Evolutionary conservation across 2,329 filamentous ascomycete species (phyloP).

Genomic region (Aspergillus aculeatus): DNA sequence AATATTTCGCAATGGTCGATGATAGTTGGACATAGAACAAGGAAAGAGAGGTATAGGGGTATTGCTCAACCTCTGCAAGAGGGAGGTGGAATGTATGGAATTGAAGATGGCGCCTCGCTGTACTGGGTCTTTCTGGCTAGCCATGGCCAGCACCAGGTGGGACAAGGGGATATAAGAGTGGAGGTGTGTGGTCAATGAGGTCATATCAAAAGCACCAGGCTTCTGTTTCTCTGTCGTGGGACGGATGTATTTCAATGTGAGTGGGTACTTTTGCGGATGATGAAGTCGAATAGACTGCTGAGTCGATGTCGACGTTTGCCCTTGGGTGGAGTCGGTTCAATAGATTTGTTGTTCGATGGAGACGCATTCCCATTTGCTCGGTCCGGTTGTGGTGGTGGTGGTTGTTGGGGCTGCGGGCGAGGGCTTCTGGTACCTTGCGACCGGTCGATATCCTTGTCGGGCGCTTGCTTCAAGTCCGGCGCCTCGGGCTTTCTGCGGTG

Average conservation of each 20-base stretch:
- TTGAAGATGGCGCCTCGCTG: not conserved
- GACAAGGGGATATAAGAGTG: not conserved
- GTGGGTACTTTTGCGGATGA: constrained; percentile 25
- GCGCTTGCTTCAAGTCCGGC: not conserved
- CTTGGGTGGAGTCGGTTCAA: constrained; percentile 19
- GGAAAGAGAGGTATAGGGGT: not conserved
- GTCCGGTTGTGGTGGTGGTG: not conserved
- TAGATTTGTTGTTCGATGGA: not conserved
- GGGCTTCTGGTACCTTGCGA: not conserved
- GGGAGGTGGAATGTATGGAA: constrained; percentile 6
- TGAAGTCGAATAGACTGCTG: constrained; percentile 31
- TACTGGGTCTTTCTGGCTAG: not conserved
- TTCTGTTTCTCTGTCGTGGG: not conserved
- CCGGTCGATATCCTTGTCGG: not conserved
- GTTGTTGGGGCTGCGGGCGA: not conserved
- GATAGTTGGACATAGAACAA: not conserved
- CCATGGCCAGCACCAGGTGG: not conserved
- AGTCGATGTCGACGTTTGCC: constrained; percentile 34
- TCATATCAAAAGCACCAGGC: constrained; percentile 10
- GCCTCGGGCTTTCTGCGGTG: constrained; percentile 5
- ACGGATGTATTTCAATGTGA: constrained; percentile 15
- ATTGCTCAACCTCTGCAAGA: constrained; percentile 12
- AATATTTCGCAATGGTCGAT: not conserved
- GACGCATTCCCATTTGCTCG: not conserved
- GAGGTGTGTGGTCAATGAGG: not conserved